Evolutionary conservation across 176 grass and related monocot species (phyloP).

Genomic region (Otatea glauca): DNA sequence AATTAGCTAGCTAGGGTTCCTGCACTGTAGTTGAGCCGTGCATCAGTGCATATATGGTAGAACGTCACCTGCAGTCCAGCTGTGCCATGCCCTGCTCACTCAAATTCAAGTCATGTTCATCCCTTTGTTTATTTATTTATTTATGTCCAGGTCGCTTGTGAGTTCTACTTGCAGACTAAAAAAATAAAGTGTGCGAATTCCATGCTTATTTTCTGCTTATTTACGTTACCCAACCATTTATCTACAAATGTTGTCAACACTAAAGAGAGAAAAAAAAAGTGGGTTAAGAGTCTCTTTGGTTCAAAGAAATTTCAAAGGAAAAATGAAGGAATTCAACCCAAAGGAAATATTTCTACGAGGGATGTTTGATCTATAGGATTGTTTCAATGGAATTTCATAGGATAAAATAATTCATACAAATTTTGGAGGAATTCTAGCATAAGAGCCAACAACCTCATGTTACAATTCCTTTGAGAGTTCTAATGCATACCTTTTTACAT

Average conservation of each 20-base stretch:
- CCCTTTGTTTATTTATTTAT: neutral
- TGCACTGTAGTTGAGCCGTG: neutral
- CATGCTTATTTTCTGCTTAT: neutral
- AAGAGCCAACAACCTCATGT: no score
- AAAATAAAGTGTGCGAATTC: neutral
- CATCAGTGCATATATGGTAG: neutral
- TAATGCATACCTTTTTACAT: no score
- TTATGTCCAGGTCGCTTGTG: neutral
- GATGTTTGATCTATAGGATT: no score
- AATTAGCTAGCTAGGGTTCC: neutral
- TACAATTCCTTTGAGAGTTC: no score
- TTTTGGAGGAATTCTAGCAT: no score
- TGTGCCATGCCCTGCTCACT: neutral
- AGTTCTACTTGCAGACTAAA: neutral
- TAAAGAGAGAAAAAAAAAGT: neutral
- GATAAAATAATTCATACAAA: no score
- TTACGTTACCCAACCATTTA: neutral
- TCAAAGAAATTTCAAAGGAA: no score
- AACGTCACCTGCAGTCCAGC: slow-evolving; percentile 43
- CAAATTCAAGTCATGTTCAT: neutral
- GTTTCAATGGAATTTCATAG: no score
- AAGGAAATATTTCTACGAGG: no score
- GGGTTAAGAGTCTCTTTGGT: neutral
- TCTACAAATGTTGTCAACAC: neutral
- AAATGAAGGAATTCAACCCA: no score